A percentile compares a stretch with the other conserved stretches of the same genome.
Conservation (phyloP, 352 stramenopile species). For the Pythium brachiatum region DNA sequence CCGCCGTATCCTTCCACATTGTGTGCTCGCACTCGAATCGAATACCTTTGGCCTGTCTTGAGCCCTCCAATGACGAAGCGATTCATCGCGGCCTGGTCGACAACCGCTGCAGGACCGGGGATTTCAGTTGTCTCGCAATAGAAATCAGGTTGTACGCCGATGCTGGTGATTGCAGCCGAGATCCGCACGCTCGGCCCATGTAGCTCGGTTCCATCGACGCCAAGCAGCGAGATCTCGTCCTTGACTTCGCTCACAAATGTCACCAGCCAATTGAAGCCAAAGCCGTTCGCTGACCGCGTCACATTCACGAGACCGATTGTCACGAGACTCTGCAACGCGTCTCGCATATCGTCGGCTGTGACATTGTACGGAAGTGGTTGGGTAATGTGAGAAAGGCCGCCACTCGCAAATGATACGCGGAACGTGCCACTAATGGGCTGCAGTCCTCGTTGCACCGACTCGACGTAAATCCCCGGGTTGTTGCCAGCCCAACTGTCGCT, state of each 20-base stretch:
- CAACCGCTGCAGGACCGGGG: slow-evolving; percentile 30
- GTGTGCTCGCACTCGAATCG: slow-evolving; percentile 56
- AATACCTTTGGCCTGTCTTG: slow-evolving; percentile 58
- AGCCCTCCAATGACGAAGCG: slow-evolving; percentile 44
- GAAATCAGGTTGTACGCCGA: slow-evolving; percentile 62
- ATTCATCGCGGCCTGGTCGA: slow-evolving; percentile 30
- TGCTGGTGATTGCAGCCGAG: slow-evolving; percentile 59
- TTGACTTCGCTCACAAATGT: slow-evolving; percentile 91
- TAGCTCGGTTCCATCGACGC: slow-evolving; percentile 89
- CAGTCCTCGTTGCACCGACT: slow-evolving; percentile 78
- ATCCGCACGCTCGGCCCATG: slow-evolving; percentile 88
- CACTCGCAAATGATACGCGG: slow-evolving; percentile 59
- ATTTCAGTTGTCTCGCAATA: slow-evolving; percentile 73
- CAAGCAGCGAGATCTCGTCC: slow-evolving; percentile 76
- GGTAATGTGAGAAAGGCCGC: slow-evolving; percentile 81
- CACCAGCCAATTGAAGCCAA: slow-evolving; percentile 95
- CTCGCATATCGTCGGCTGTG: slow-evolving; percentile 78
- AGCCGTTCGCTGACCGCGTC: slow-evolving; percentile 86
- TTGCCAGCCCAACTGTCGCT: slow-evolving; percentile 93
- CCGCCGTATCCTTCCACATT: slow-evolving; percentile 62
- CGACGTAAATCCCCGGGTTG: slow-evolving; percentile 88
- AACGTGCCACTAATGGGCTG: slow-evolving; percentile 93
- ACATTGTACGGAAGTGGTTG: slow-evolving; percentile 84
- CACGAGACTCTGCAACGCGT: slow-evolving; percentile 85
- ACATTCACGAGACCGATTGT: slow-evolving; percentile 90